These are phyloP conservation scores for Metarhizium rileyi DNA, from an alignment of 2,329 filamentous ascomycete species.

Conservation along the genomic window DNA sequence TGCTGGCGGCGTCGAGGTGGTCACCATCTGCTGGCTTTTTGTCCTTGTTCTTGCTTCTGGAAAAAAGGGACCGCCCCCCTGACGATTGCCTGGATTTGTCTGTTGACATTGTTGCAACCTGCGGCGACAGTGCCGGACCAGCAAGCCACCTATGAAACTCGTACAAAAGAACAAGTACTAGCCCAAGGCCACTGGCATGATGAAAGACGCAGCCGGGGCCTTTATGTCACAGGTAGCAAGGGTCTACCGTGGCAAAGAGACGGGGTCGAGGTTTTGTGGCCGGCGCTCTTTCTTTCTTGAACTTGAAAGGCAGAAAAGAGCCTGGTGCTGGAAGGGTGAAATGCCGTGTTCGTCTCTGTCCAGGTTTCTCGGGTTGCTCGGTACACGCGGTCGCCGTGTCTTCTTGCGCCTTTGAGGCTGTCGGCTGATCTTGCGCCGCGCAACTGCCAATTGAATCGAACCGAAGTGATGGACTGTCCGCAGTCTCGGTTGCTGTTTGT, in stretches of 20 bases:
- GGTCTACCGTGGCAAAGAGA: slow-evolving; percentile 3
- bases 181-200: slow-evolving; percentile 31
- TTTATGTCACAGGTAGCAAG: slow-evolving; percentile 6
- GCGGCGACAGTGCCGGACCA: not conserved
- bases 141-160: slow-evolving; percentile 18
- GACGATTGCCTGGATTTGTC: slow-evolving; percentile 78
- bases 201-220: slow-evolving; percentile 14
- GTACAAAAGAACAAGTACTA: slow-evolving; percentile 24
- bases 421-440: not conserved
- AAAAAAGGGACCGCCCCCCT: slow-evolving; percentile 71
- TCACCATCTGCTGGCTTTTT: slow-evolving; percentile 53
- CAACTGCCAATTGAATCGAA: not conserved
- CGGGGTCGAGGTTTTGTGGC: not conserved
- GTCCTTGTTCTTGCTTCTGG: slow-evolving; percentile 72
- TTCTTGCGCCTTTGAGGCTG: not conserved
- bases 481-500: not conserved
- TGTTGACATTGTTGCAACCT: slow-evolving; percentile 43
- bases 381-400: not conserved
- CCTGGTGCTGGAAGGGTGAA: not conserved
- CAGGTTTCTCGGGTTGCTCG: not conserved
- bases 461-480: not conserved
- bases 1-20: slow-evolving; percentile 48
- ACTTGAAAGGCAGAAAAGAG: not conserved
- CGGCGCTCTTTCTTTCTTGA: not conserved
- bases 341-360: not conserved